A percentile compares a stretch with the other conserved stretches of the same genome.
phyloP scores from a whole-genome alignment of 306 rosid genomes.

The Sechiopsis laciniata region DNA sequence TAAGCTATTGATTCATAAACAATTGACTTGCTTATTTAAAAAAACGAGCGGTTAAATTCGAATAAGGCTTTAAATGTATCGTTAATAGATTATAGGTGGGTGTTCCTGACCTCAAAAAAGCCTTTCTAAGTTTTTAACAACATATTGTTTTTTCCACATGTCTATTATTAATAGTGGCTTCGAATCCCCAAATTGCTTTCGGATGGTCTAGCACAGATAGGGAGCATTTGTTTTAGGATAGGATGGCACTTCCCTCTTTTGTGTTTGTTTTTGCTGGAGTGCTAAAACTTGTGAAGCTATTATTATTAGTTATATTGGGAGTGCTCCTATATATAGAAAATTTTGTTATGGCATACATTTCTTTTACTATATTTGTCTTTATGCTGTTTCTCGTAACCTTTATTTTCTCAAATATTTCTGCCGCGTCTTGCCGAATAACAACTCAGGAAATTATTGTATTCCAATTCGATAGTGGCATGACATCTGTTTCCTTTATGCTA shows the following conservation, averaged over 20 bases:
- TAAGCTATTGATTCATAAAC: too few species aligned
- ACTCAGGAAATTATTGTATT: not conserved
- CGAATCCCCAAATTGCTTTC: not conserved
- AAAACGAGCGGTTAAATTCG: too few species aligned
- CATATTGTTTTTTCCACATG: not conserved
- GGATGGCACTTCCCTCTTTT: not conserved
- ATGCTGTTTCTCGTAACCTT: not conserved
- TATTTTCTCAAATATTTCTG: not conserved
- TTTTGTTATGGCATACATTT: not conserved
- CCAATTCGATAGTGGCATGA: slow-evolving; percentile 20
- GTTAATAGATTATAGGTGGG: too few species aligned
- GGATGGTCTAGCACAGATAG: not conserved
- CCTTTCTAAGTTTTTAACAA: too few species aligned
- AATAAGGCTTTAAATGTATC: too few species aligned
- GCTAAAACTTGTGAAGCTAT: not conserved
- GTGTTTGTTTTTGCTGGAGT: not conserved
- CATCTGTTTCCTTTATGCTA: slow-evolving; percentile 19
- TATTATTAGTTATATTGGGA: not conserved
- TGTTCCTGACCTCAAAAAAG: too few species aligned
- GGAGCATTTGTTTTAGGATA: not conserved
- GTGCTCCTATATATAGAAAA: not conserved
- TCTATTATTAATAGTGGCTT: not conserved
- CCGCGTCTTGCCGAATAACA: slow-evolving; percentile 12
- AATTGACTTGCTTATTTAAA: too few species aligned
- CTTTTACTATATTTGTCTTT: slow-evolving; percentile 19